Evolutionary conservation across 768 basidiomycete genomes (phyloP), one percentile per base, ranked within the genome.

Genomic region (Hypsizygus marmoreus): DNA sequence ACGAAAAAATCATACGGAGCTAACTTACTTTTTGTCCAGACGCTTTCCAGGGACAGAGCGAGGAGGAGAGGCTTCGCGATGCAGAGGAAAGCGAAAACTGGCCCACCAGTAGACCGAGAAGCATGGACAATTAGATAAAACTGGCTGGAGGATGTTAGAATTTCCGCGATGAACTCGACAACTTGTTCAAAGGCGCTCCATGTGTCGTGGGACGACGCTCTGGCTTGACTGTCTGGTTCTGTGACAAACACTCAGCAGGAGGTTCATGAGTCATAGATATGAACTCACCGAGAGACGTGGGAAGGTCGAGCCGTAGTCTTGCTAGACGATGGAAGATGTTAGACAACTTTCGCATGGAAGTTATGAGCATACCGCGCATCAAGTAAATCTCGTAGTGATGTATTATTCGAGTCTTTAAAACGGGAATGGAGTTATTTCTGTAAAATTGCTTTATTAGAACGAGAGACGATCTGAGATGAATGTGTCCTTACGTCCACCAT

Each of bases 71-170:
- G 71, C 25, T 63, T 62, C 6, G 52, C 47, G 6, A 70, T 22
- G 44, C 70, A 74, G 13, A 71, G 43, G 3, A 71, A 24, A 0
- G 67, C 65, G 26, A 71, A 73, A 3, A 66, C 20, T 0, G 61
- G 63, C 6, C 69, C 70, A 2, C 67, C 70, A 14, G 53, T 58
- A 5, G 63, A 56, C 2, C 61, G 49, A 0, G 70, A 64, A 2
- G 61, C 39, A 19, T 67, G 56, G 13, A 60, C 39, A 12, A 72
- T 68, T 14, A 71, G 56, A 1, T 56, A 28, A 12, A 71, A 43
- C 30, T 73, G 67, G 24, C 62, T 66, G 6, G 50, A 25, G 4
- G 47, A 51, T 10, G 56, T 49, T 5, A 69, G 33, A 4, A 58
- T 33, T 22, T 51, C 49, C 2, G 50, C 54, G 12, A 54, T 26